Base-by-base conservation (phyloP, 805 yeast species). In the Candida schatavii region DNA sequence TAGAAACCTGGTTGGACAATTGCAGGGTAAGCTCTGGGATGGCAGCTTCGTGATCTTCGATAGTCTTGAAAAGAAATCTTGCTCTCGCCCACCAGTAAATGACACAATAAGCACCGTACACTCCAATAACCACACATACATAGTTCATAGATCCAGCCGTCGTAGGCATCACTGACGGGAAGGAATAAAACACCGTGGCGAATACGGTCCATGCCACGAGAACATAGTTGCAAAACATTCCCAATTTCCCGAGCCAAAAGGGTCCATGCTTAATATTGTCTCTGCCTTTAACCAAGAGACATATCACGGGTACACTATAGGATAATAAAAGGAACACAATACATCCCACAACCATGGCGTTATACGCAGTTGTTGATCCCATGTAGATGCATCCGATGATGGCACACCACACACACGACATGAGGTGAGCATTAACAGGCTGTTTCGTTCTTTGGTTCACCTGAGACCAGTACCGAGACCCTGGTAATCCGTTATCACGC, bases 301-400 rank as follows among this genome's bases (percentile, higher is more conserved):
- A 79, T 3, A 62, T 52, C 15, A 72, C 66, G 15, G 87, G 87
- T 30, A 83, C 72, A 11, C 73, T 52, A 56, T 83, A 83, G 3
- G 85, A 77, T 32, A 81, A 50, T 34, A 79, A 64, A 45, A 82
- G 61, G 53, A 83, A 79, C 5, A 77, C 72, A 48, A 81, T 75
- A 56, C 85, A 76, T 3, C 81, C 83, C 28, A 76, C 72, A 20
- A 79, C 77, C 66, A 83, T 72, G 17, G 87, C 77, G 52, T 80
- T 79, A 57, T 78, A 82, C 5, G 88, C 88, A 1, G 85, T 76
- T 18, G 78, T 68, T 4, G 87, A 81, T 3, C 80, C 87, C 67
- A 83, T 63, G 54, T 79, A 81, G 40, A 82, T 71, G 59, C 82
- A 75, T 3, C 85, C 83, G 46, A 80, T 66, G 18, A 78, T 59